Evolutionary conservation across 441 rosid genomes (phyloP).

Genomic region (Isatis lusitanica): DNA sequence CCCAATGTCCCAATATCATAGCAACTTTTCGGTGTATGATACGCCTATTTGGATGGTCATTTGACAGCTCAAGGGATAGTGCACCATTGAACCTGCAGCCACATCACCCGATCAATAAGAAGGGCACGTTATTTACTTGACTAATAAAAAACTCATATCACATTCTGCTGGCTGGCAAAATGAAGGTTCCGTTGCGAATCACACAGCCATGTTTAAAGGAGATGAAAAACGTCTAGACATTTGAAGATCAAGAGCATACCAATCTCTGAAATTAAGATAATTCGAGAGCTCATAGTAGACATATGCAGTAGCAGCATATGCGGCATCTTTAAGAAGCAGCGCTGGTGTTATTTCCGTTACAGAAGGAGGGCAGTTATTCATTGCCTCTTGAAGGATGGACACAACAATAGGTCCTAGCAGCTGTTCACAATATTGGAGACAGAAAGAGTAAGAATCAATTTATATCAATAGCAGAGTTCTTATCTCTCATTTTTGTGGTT

Average conservation of each 20-base stretch:
- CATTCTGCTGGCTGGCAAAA: conserved; percentile 11
- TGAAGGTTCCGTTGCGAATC: not conserved
- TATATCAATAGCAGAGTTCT: conserved; percentile 14
- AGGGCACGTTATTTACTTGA: not conserved
- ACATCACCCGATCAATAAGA: conserved; percentile 19
- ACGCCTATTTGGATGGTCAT: conserved; percentile 88
- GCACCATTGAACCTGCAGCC: conserved; percentile 92
- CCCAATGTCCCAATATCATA: conserved; percentile 97
- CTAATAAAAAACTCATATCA: not conserved
- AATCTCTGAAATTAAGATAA: conserved; percentile 91
- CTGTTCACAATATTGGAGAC: conserved; percentile 43
- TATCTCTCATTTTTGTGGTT: not conserved
- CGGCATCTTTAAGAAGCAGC: conserved; percentile 95
- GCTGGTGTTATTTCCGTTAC: conserved; percentile 81
- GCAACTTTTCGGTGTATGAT: conserved; percentile 97
- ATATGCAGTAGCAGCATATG: conserved; percentile 97
- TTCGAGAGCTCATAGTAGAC: conserved; percentile 99
- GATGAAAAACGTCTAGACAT: not conserved
- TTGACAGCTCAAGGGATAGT: conserved; percentile 84
- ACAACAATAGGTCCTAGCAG: conserved; percentile 93
- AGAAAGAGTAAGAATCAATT: conserved; percentile 33
- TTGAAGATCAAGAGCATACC: conserved; percentile 50
- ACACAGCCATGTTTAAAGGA: not conserved
- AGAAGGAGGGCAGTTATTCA: conserved; percentile 83
- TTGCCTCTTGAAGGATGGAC: conserved; percentile 93